These are phyloP conservation scores for Gremmenia infestans DNA, from an alignment of 2,329 filamentous ascomycete genomes.

Conservation along the genomic window DNA sequence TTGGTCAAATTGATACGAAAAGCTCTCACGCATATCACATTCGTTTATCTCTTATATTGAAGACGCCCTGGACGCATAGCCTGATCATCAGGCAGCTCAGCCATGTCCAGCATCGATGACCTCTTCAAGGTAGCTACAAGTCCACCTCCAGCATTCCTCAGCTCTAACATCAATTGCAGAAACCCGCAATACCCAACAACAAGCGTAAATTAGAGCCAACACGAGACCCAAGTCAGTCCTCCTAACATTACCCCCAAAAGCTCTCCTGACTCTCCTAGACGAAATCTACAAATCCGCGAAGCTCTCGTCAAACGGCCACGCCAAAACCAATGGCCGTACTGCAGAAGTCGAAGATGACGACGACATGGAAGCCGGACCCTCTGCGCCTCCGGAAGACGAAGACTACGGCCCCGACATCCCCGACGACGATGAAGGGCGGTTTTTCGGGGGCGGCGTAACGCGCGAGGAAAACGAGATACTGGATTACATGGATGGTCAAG, in stretches of 20 bases:
- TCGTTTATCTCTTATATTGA: not conserved
- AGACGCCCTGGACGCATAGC: not conserved
- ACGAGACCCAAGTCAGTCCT: slow-evolving; percentile 54
- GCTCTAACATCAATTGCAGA: not conserved
- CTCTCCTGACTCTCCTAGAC: slow-evolving; percentile 35
- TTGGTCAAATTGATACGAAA: not conserved
- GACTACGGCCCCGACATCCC: slow-evolving; percentile 48
- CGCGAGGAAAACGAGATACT: slow-evolving; percentile 76
- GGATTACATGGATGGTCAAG: slow-evolving; percentile 76
- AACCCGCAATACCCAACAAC: slow-evolving; percentile 1
- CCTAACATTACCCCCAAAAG: not conserved
- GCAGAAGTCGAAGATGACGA: slow-evolving; percentile 32
- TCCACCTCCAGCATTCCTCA: not conserved
- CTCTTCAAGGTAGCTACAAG: not conserved
- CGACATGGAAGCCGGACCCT: slow-evolving; percentile 44
- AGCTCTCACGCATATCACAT: not conserved
- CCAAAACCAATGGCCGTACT: slow-evolving; percentile 32
- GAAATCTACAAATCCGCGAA: slow-evolving; percentile 62
- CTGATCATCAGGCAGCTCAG: not conserved
- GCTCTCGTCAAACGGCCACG: slow-evolving; percentile 39
- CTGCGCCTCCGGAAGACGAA: slow-evolving; percentile 49
- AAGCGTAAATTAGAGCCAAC: slow-evolving; percentile 1
- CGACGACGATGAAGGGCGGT: slow-evolving; percentile 88
- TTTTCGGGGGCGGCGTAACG: slow-evolving; percentile 90
- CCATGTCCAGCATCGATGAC: slow-evolving; percentile 1